phyloP scores from a whole-genome alignment of 1,139 yeast species.

The Meyerozyma guilliermondii region DNA sequence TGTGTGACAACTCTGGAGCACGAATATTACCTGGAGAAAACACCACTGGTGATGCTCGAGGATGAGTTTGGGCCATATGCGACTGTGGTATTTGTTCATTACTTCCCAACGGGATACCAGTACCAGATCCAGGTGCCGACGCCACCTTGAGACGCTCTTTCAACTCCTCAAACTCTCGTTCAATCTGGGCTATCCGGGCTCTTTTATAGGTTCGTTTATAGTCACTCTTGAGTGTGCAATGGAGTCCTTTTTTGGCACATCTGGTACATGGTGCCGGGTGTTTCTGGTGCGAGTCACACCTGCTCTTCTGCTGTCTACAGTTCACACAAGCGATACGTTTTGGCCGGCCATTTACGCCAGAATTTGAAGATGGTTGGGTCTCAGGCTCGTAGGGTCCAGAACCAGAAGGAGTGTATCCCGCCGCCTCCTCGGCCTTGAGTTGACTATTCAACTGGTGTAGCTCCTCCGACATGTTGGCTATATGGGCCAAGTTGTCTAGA shows the following conservation, averaged over 20 bases:
- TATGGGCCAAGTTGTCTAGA: constrained; percentile 39
- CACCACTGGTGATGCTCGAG: constrained; percentile 3
- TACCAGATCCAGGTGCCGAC: constrained; percentile 9
- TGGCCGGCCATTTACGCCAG: constrained; percentile 17
- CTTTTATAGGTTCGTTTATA: constrained; percentile 87
- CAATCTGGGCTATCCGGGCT: constrained; percentile 79
- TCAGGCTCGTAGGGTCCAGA: constrained; percentile 4
- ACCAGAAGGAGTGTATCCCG: constrained; percentile 1
- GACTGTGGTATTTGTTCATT: background rate
- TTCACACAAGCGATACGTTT: constrained; percentile 89
- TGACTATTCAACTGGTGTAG: constrained; percentile 28
- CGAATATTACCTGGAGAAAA: background rate
- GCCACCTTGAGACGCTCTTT: constrained; percentile 51
- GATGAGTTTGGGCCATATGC: background rate
- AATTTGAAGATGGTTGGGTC: too few relatives aligned
- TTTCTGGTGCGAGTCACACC: constrained; percentile 79
- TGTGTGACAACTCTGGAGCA: constrained; percentile 5
- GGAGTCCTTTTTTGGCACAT: constrained; percentile 63
- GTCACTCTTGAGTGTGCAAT: constrained; percentile 71
- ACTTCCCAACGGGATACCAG: background rate
- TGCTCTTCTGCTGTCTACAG: constrained; percentile 89
- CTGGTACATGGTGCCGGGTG: constrained; percentile 82
- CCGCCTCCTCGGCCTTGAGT: constrained; percentile 12
- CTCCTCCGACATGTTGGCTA: constrained; percentile 43
- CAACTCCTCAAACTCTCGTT: constrained; percentile 67